Conservation (phyloP, 2,329 filamentous ascomycete species). For the Alternaria brassicae region DNA sequence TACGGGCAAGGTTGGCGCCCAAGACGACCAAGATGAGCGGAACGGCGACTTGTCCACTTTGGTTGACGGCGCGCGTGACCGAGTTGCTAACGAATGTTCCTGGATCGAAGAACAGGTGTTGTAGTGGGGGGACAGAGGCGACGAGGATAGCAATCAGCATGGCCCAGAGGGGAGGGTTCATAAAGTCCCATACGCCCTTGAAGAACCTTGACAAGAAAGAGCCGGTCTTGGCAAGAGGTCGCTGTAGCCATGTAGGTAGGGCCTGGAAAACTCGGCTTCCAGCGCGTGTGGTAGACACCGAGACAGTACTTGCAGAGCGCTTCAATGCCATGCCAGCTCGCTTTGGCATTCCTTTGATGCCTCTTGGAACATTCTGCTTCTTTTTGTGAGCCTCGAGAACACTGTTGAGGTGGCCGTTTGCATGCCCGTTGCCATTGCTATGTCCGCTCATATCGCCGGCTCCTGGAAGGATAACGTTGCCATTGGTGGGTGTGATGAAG, state of each 20-base stretch:
- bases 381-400: constrained; percentile 25
- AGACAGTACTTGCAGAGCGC: constrained; percentile 31
- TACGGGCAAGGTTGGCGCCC: constrained; percentile 91
- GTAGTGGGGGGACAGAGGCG: constrained; percentile 82
- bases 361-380: constrained; percentile 38
- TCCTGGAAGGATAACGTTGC: constrained; percentile 53
- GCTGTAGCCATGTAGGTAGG: constrained; percentile 63
- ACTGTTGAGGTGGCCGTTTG: constrained; percentile 49
- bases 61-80: constrained; percentile 83
- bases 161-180: constrained; percentile 98
- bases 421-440: constrained; percentile 46
- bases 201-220: constrained; percentile 60
- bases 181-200: constrained; percentile 83
- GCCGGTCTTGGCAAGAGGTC: constrained; percentile 53
- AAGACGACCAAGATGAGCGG: constrained; percentile 94
- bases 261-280: constrained; percentile 53
- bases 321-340: constrained; percentile 32
- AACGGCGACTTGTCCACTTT: constrained; percentile 89
- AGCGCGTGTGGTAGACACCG: constrained; percentile 38
- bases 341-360: constrained; percentile 46
- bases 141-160: constrained; percentile 93
- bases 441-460: constrained; percentile 50
- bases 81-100: constrained; percentile 93
- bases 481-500: constrained; percentile 57
- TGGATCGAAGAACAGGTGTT: constrained; percentile 84